Conservation (phyloP, 306 rosid species). For the Hippophae rhamnoides region DNA sequence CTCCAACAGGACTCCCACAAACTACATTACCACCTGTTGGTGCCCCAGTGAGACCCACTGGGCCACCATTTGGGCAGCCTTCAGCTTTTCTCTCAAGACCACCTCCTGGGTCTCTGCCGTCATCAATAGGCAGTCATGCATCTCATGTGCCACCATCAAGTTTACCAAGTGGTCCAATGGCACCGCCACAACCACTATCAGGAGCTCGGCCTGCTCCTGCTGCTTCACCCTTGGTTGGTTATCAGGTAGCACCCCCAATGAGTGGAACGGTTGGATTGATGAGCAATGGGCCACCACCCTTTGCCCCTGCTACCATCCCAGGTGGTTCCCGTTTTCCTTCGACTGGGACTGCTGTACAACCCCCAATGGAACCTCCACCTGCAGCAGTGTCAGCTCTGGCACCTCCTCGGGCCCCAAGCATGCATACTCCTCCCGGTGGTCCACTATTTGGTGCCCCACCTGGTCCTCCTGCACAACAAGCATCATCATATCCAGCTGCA, state of each 20-base stretch:
- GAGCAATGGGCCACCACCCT: slow-evolving; percentile 74
- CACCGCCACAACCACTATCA: slow-evolving; percentile 14
- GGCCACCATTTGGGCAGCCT: slow-evolving; percentile 40
- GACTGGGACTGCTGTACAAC: slow-evolving; percentile 30
- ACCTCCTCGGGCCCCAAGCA: slow-evolving; percentile 23
- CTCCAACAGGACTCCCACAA: slow-evolving; percentile 42
- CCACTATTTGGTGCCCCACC: slow-evolving; percentile 31
- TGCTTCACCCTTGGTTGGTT: slow-evolving; percentile 35
- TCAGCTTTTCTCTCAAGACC: slow-evolving; percentile 41
- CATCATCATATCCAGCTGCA: slow-evolving; percentile 45
- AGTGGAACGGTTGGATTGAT: slow-evolving; percentile 38
- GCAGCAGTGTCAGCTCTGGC: slow-evolving; percentile 24
- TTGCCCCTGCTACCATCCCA: slow-evolving; percentile 14
- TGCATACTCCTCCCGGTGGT: slow-evolving; percentile 28
- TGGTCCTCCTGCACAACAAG: slow-evolving; percentile 43
- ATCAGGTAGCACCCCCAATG: slow-evolving; percentile 25
- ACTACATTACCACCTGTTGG: slow-evolving; percentile 31
- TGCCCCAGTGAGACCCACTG: slow-evolving; percentile 27
- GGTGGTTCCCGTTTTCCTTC: slow-evolving; percentile 58
- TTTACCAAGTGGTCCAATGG: slow-evolving; percentile 25
- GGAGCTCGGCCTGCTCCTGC: slow-evolving; percentile 44
- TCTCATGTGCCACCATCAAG: slow-evolving; percentile 32
- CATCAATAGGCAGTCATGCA: slow-evolving; percentile 24
- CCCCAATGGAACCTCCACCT: slow-evolving; percentile 47
- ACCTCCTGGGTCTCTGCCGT: slow-evolving; percentile 36